Conservation (phyloP, 306 rosid genomes). For the Cucurbita pepo region DNA sequence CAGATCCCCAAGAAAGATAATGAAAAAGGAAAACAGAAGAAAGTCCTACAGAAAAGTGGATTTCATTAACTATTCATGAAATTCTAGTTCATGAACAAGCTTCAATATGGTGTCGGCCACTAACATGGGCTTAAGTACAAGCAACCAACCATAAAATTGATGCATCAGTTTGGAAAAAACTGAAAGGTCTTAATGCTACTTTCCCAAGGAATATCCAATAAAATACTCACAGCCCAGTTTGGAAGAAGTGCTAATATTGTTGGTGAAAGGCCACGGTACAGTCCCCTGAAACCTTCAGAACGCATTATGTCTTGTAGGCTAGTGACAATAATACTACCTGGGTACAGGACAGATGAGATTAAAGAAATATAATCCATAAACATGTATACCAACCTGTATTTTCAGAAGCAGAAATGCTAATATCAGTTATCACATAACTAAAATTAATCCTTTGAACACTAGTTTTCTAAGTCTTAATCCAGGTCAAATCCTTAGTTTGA, state of each 20-base stretch:
- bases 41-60: background rate
- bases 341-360: slow-evolving; percentile 9
- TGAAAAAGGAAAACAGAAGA: background rate
- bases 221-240: slow-evolving; percentile 87
- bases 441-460: background rate
- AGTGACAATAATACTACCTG: slow-evolving; percentile 66
- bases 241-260: slow-evolving; percentile 91
- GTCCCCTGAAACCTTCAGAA: slow-evolving; percentile 73
- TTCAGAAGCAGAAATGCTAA: background rate
- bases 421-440: background rate
- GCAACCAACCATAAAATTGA: background rate
- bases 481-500: background rate
- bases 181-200: background rate
- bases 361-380: background rate
- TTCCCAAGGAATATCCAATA: background rate
- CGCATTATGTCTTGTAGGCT: slow-evolving; percentile 57
- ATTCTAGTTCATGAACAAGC: background rate
- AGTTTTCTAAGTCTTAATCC: background rate
- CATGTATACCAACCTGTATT: background rate
- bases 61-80: background rate
- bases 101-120: background rate
- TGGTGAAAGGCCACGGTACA: slow-evolving; percentile 96
- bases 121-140: background rate
- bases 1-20: background rate
- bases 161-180: background rate